Percentiles rank a stretch among this genome's conserved stretches.
Evolutionary conservation across 257 asterid species (phyloP).

Genomic region (Petrea volubilis): DNA sequence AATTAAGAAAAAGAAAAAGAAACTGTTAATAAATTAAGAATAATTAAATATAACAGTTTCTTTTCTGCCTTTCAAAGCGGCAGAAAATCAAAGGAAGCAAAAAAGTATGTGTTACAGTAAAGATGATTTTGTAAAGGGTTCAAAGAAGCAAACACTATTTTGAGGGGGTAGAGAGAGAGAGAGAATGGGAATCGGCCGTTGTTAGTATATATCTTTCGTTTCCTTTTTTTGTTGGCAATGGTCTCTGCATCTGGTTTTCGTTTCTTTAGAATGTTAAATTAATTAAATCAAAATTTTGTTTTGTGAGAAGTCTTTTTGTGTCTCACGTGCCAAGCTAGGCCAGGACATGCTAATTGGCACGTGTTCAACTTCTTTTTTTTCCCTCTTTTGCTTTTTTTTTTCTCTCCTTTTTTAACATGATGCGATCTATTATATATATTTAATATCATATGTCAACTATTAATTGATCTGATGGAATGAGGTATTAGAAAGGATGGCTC

Average conservation of each 20-base stretch:
- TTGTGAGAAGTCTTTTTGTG: neutral
- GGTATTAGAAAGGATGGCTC: no score
- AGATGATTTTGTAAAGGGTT: neutral
- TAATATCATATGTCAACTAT: no score
- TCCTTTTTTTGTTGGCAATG: constrained; percentile 1
- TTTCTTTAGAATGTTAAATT: neutral
- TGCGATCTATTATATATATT: no score
- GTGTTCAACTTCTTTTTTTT: neutral
- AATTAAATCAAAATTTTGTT: neutral
- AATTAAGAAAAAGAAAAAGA: no score
- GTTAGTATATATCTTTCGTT: neutral
- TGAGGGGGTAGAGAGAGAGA: neutral
- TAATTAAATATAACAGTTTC: neutral
- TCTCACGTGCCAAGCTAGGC: constrained; percentile 18
- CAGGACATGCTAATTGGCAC: neutral
- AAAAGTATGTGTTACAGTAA: neutral
- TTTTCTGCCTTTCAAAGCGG: neutral
- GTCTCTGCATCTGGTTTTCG: neutral
- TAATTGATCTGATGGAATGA: no score
- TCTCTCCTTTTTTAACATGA: no score
- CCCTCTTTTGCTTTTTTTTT: neutral
- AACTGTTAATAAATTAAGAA: no score
- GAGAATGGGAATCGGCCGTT: constrained; percentile 25
- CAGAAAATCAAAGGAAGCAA: neutral
- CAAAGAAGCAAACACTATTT: neutral